phyloP scores from a whole-genome alignment of 2,329 filamentous ascomycete species.

The Aspergillus viridinutans region DNA sequence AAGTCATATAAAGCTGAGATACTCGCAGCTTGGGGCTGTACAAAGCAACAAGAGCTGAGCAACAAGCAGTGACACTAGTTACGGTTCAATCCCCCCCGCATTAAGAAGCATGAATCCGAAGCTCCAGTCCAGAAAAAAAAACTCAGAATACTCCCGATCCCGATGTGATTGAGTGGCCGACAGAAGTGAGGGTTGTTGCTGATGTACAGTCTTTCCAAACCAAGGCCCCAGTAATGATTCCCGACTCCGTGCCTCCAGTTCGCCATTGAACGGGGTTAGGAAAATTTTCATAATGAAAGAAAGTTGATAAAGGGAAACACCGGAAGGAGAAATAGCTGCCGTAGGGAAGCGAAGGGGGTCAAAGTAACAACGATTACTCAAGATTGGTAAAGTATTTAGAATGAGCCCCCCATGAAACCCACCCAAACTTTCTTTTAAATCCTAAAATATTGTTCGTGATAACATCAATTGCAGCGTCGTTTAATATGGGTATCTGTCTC shows the following conservation, averaged over 20 bases:
- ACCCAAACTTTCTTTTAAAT: neutral
- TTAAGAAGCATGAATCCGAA: no score
- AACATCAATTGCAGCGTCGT: constrained; percentile 11
- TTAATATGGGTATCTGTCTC: constrained; percentile 24
- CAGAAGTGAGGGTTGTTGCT: neutral
- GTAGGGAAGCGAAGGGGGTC: neutral
- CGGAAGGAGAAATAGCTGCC: neutral
- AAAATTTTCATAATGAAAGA: neutral
- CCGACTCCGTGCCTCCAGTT: neutral
- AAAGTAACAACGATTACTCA: neutral
- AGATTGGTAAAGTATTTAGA: neutral
- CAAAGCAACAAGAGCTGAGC: neutral
- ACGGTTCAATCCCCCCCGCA: no score
- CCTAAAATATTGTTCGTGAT: constrained; percentile 11
- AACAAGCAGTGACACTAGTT: neutral
- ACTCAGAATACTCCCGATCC: neutral
- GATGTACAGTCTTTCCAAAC: constrained; percentile 5
- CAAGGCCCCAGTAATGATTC: neutral
- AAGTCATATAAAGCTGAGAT: neutral
- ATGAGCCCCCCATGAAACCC: neutral
- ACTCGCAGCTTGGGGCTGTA: neutral
- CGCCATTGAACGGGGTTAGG: no score
- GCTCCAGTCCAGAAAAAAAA: neutral
- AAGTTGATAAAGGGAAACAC: neutral
- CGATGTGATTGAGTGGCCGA: neutral